These are phyloP conservation scores for Cladophialophora psammophila DNA, from an alignment of 2,329 filamentous ascomycete genomes.

Conservation along the genomic window DNA sequence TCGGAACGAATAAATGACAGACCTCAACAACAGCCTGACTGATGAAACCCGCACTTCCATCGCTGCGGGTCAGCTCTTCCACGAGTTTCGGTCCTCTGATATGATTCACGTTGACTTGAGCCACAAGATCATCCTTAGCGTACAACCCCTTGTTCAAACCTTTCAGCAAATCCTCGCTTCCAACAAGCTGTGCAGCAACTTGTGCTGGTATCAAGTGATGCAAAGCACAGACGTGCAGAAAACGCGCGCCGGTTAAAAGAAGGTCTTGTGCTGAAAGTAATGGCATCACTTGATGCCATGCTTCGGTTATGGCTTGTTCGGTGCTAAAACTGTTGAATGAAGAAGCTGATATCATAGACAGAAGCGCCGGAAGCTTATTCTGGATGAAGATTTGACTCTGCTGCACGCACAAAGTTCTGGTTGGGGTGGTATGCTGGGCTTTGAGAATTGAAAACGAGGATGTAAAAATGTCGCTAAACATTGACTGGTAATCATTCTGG, in stretches of 20 bases:
- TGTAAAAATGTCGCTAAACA: slow-evolving; percentile 82
- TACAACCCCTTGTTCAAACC: slow-evolving; percentile 74
- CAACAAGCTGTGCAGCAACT: slow-evolving; percentile 79
- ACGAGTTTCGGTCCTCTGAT: slow-evolving; percentile 79
- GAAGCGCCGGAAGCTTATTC: slow-evolving; percentile 70
- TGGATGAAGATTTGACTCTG: slow-evolving; percentile 85
- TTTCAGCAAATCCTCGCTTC: slow-evolving; percentile 83
- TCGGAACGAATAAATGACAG: slow-evolving; percentile 36
- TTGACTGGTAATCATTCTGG: slow-evolving; percentile 78
- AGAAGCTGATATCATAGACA: slow-evolving; percentile 64
- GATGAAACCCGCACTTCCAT: slow-evolving; percentile 88
- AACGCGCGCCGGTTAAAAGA: slow-evolving; percentile 77
- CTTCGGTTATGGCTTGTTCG: slow-evolving; percentile 71
- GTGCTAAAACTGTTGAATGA: slow-evolving; percentile 66
- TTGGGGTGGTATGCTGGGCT: slow-evolving; percentile 63
- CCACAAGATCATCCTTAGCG: slow-evolving; percentile 77
- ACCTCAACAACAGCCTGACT: slow-evolving; percentile 78
- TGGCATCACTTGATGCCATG: slow-evolving; percentile 69
- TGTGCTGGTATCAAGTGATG: slow-evolving; percentile 82
- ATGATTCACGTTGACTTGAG: slow-evolving; percentile 74
- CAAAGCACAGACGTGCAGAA: slow-evolving; percentile 87
- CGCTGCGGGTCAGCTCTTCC: slow-evolving; percentile 83
- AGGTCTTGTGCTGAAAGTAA: slow-evolving; percentile 69
- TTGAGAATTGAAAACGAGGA: slow-evolving; percentile 90
- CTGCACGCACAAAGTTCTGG: slow-evolving; percentile 57